Evolutionary conservation across 2,329 filamentous ascomycete species (phyloP).

Genomic region (Aspergillus sp.): DNA sequence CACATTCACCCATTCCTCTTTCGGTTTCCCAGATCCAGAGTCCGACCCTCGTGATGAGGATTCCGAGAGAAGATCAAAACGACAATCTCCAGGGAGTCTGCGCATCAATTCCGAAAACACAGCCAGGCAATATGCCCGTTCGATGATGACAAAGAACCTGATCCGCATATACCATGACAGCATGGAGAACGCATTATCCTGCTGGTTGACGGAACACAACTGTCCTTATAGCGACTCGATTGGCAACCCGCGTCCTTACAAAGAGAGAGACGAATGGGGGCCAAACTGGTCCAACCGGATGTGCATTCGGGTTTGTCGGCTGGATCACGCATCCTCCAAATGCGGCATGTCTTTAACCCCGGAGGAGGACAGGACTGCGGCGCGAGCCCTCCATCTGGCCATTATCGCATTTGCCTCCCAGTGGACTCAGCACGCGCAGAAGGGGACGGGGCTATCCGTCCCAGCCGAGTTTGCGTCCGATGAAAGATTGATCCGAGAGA

Average conservation of each 20-base stretch:
- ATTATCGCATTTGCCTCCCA: constrained; percentile 44
- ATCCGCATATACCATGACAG: constrained; percentile 42
- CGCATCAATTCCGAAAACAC: constrained; percentile 20
- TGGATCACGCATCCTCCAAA: constrained; percentile 33
- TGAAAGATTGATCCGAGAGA: constrained; percentile 34
- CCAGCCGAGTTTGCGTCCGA: constrained; percentile 16
- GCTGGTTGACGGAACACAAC: constrained; percentile 41
- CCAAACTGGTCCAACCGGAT: constrained; percentile 41
- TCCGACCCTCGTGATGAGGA: no score
- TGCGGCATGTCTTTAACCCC: no score
- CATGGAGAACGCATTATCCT: constrained; percentile 41
- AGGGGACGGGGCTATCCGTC: constrained; percentile 6
- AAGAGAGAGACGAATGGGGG: constrained; percentile 25
- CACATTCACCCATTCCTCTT: not conserved
- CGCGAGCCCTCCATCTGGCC: constrained; percentile 36
- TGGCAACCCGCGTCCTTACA: constrained; percentile 7
- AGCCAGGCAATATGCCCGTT: constrained; percentile 29
- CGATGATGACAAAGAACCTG: constrained; percentile 32
- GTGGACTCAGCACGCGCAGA: constrained; percentile 26
- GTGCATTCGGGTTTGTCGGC: constrained; percentile 38
- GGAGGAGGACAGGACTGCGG: constrained; percentile 33
- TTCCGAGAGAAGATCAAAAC: not conserved
- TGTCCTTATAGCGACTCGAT: constrained; percentile 35
- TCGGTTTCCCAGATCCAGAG: not conserved
- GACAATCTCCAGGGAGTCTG: not conserved